phyloP scores from a whole-genome alignment of 768 basidiomycete species.

The Ephemerocybe angulata region DNA sequence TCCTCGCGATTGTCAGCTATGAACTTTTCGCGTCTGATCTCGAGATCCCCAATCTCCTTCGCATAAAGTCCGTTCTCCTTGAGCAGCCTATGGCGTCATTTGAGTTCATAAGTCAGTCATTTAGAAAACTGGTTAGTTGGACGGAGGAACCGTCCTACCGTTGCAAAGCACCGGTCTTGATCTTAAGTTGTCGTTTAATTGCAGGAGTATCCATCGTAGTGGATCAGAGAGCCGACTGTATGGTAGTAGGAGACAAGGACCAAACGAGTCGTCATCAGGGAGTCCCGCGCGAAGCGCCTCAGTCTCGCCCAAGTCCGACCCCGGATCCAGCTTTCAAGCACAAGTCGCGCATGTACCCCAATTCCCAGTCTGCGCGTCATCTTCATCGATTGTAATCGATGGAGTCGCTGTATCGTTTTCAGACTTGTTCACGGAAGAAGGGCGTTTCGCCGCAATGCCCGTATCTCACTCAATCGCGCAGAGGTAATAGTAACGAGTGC shows the following conservation, averaged over 20 bases:
- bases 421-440: too few relatives aligned
- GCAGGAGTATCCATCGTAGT: slow-evolving; percentile 49
- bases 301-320: too few relatives aligned
- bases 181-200: slow-evolving; percentile 66
- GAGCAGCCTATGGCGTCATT: slow-evolving; percentile 41
- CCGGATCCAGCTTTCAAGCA: too few relatives aligned
- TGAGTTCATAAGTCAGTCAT: not conserved
- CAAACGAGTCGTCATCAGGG: too few relatives aligned
- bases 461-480: not conserved
- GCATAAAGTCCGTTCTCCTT: slow-evolving; percentile 69
- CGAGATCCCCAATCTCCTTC: slow-evolving; percentile 59
- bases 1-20: slow-evolving; percentile 59
- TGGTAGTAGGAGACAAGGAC: not conserved
- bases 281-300: too few relatives aligned
- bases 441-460: too few relatives aligned
- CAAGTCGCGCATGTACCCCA: too few relatives aligned
- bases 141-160: slow-evolving; percentile 40
- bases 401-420: too few relatives aligned
- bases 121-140: not conserved
- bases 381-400: too few relatives aligned
- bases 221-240: not conserved
- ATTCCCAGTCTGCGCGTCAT: too few relatives aligned
- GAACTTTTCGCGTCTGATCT: slow-evolving; percentile 59
- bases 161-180: slow-evolving; percentile 64
- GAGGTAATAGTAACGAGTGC: slow-evolving; percentile 4